These are phyloP conservation scores for Panicum hallii DNA, from an alignment of 202 grass and related monocot species.

Conservation along the genomic window DNA sequence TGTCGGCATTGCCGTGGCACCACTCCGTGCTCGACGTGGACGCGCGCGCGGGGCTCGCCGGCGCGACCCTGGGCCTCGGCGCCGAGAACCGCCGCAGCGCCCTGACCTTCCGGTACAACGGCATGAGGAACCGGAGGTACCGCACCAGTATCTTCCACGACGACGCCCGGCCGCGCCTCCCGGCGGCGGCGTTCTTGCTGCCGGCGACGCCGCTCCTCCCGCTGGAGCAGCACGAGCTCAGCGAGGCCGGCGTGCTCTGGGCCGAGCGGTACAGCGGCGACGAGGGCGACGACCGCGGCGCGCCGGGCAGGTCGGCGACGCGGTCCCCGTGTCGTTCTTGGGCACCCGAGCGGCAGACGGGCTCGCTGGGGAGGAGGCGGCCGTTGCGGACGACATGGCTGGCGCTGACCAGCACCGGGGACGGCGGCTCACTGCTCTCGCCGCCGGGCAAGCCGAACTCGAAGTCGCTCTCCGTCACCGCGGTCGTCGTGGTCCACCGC, in stretches of 20 bases:
- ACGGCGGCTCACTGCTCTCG: neutral
- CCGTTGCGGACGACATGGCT: conserved; percentile 69
- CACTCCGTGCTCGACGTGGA: conserved; percentile 67
- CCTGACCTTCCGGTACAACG: conserved; percentile 73
- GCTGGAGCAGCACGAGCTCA: conserved; percentile 52
- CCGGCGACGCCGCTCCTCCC: conserved; percentile 4
- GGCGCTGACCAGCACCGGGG: conserved; percentile 52
- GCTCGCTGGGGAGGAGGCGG: conserved; percentile 46
- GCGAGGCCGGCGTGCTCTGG: conserved; percentile 57
- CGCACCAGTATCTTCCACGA: conserved; percentile 73
- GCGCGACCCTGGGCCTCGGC: conserved; percentile 37
- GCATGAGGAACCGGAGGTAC: conserved; percentile 78
- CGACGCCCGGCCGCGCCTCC: conserved; percentile 33
- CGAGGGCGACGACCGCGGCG: conserved; percentile 35
- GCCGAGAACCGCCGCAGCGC: conserved; percentile 39
- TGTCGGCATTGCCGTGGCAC: conserved; percentile 90
- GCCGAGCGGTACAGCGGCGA: conserved; percentile 67
- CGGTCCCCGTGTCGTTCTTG: neutral
- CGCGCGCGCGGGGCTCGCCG: conserved; percentile 38
- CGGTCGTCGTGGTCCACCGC: conserved; percentile 54
- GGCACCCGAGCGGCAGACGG: neutral
- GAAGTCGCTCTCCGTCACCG: conserved; percentile 32
- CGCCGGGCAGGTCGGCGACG: neutral
- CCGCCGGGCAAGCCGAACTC: conserved; percentile 43
- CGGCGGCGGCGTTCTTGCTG: neutral